Evolutionary conservation across 352 stramenopile species (phyloP), one percentile per base, ranked within the genome.

Genomic region (Pythium aristosporum): DNA sequence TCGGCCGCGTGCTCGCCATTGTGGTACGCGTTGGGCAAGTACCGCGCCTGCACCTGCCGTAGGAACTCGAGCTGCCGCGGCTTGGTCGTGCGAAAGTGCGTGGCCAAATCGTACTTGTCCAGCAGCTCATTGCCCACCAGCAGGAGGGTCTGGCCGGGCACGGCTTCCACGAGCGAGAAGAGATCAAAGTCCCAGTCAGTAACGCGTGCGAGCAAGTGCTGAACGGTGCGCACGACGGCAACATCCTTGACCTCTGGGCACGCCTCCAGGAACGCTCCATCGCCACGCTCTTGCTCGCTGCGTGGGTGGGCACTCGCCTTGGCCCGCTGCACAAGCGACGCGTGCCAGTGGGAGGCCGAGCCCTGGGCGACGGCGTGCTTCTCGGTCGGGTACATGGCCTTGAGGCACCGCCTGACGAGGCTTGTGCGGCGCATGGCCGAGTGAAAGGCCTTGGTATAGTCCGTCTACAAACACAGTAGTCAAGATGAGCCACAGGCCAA

Each of bases 1-100:
- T 97, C 89, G 28, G 87, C 83, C 3, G 87, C 88, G 30, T 97
- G 89, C 36, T 89, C 76, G 15, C 82, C 77, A 62, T 96, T 96
- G 65, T 96, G 89, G 65, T 96, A 96, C 15, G 89, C 86, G 46
- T 94, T 79, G 21, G 59, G 64, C 55, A 84, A 70, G 72, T 94
- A 94, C 42, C 80, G 77, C 44, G 64, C 62, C 61, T 88, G 71
- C 36, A 89, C 73, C 79, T 90, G 77, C 10, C 71, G 68, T 34
- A 92, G 71, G 21, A 94, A 87, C 21, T 73, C 76, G 48, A 85
- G 74, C 25, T 91, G 44, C 12, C 71, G 68, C 1, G 57, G 13
- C 65, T 89, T 82, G 11, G 75, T 81, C 21, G 82, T 85, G 34
- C 69, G 75, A 53, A 94, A 91, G 52, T 92, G 77, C 52, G 67